Evolutionary conservation across 306 rosid genomes (phyloP).

Genomic region (Acacia acuminata): DNA sequence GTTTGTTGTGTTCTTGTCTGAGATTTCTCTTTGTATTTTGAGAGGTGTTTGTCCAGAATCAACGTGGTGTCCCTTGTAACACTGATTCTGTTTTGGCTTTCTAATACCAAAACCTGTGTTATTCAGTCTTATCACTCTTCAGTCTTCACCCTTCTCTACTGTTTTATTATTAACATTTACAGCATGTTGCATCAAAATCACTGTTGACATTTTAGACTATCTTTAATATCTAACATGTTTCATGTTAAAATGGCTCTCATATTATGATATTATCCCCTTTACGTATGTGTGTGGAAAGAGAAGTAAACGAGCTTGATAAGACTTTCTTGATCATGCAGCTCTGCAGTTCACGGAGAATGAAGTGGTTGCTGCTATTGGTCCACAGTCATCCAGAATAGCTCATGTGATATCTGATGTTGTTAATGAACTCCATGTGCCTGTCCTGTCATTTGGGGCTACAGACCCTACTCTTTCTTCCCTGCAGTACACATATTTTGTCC

Average conservation of each 20-base stretch:
- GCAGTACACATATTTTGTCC: conserved; percentile 73
- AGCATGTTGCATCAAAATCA: background rate
- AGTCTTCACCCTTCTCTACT: too few species aligned
- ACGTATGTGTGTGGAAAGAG: background rate
- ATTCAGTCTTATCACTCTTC: too few species aligned
- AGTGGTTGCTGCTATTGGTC: conserved; percentile 74
- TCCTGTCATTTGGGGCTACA: conserved; percentile 82
- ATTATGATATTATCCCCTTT: conserved; percentile 14
- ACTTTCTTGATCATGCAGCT: conserved; percentile 55
- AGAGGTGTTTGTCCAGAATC: too few species aligned
- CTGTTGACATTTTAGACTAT: background rate
- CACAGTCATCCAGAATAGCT: conserved; percentile 79
- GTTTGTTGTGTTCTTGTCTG: too few species aligned
- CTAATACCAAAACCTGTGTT: too few species aligned
- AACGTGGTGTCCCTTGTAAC: too few species aligned
- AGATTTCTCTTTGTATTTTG: too few species aligned
- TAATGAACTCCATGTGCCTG: conserved; percentile 81
- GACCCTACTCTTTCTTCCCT: conserved; percentile 76
- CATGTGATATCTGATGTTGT: conserved; percentile 79
- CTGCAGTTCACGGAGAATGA: conserved; percentile 71
- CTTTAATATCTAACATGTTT: background rate
- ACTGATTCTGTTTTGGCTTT: too few species aligned
- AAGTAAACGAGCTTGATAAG: conserved; percentile 22
- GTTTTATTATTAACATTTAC: too few species aligned
- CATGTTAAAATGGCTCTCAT: background rate